Conservation (phyloP, 2,329 filamentous ascomycete genomes). For the Lachnellula arida region DNA sequence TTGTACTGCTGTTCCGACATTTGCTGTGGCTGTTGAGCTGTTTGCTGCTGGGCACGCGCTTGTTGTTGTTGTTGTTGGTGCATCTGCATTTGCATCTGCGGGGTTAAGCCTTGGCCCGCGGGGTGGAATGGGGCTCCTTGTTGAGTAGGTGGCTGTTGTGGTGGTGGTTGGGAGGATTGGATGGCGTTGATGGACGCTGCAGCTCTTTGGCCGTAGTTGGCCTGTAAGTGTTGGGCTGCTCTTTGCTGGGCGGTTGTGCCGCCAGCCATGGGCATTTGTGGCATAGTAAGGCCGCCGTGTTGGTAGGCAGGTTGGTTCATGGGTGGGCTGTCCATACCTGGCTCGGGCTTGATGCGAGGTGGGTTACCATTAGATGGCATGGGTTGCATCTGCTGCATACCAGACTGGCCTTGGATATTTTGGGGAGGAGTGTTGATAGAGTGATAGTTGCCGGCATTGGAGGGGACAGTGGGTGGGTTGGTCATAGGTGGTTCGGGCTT, state of each 20-base stretch:
- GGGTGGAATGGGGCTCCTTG: too few relatives aligned
- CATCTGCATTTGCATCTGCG: constrained; percentile 25
- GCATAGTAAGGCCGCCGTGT: constrained; percentile 27
- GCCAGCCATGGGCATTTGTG: constrained; percentile 13
- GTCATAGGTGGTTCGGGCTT: constrained; percentile 55
- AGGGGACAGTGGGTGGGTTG: constrained; percentile 31
- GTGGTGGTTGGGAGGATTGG: constrained; percentile 32
- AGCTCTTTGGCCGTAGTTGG: constrained; percentile 59
- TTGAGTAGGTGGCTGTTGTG: constrained; percentile 20
- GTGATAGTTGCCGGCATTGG: constrained; percentile 30
- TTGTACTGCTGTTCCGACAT: constrained; percentile 27
- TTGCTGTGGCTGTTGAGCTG: constrained; percentile 17
- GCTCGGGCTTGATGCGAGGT: constrained; percentile 40
- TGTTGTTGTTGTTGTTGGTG: constrained; percentile 32
- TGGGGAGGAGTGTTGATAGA: constrained; percentile 20
- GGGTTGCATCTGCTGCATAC: constrained; percentile 19
- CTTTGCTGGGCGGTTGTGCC: constrained; percentile 45
- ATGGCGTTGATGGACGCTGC: constrained; percentile 62
- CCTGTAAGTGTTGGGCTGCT: constrained; percentile 52
- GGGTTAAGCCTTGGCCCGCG: too few relatives aligned
- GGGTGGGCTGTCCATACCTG: constrained; percentile 32
- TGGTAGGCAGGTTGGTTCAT: constrained; percentile 13
- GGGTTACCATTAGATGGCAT: constrained; percentile 20
- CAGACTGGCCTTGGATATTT: constrained; percentile 14
- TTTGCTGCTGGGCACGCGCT: constrained; percentile 7